Conservation (phyloP, 768 basidiomycete species). For the Amanita rubescens region DNA sequence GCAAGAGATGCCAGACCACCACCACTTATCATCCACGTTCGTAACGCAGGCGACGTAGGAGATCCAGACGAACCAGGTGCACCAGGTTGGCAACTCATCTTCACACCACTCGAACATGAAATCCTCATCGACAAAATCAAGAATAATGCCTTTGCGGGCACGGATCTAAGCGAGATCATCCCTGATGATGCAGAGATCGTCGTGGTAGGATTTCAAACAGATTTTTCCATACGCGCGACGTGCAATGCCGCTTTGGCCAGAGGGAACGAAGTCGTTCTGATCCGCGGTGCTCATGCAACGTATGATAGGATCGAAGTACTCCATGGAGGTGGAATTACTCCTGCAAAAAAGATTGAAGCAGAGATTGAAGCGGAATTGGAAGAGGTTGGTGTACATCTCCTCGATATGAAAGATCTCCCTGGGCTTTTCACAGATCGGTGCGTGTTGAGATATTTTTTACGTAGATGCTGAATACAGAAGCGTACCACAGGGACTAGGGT, state of each 20-base stretch:
- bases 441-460: background rate
- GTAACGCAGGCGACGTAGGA: constrained; percentile 54
- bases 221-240: constrained; percentile 54
- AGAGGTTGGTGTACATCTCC: constrained; percentile 55
- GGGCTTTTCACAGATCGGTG: constrained; percentile 52
- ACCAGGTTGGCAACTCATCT: constrained; percentile 56
- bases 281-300: constrained; percentile 60
- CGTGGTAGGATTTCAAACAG: constrained; percentile 61
- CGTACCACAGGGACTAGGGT: too few relatives aligned
- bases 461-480: background rate
- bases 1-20: constrained; percentile 42
- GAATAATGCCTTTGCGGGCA: constrained; percentile 65
- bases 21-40: constrained; percentile 59
- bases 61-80: constrained; percentile 53
- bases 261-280: constrained; percentile 60
- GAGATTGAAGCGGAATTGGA: constrained; percentile 64
- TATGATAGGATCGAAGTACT: constrained; percentile 58
- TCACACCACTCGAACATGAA: constrained; percentile 43
- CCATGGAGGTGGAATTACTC: constrained; percentile 47
- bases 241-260: constrained; percentile 53
- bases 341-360: constrained; percentile 42
- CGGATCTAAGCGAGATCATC: constrained; percentile 42
- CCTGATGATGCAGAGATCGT: constrained; percentile 51
- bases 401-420: constrained; percentile 61
- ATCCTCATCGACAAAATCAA: constrained; percentile 57